Base-by-base conservation (phyloP, 371 early-diverging fungal genomes). In the Chytridiales sp. region DNA sequence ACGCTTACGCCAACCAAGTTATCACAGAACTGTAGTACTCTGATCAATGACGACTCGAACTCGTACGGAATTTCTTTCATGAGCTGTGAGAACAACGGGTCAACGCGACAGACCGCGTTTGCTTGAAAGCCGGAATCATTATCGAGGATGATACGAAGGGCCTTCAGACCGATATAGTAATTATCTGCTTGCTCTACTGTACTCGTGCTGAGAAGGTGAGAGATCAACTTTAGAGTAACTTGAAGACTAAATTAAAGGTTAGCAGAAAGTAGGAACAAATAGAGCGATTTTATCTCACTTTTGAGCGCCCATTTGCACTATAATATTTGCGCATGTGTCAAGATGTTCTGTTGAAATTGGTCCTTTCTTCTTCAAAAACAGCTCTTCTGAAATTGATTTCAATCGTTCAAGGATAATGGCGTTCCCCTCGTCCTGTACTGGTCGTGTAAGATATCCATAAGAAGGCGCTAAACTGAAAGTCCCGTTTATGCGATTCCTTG, bases 271-370 rank as follows among this genome's bases (percentile, higher is more conserved):
- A 43, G 34, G 9, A 1, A 38, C 3, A 30, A 3, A 47, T 9
- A 49, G 39, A 49, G 1, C 9, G 15, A 43, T 4, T 22, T 27
- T 15, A 13, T 24, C 61, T 40, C 42, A 67, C 66, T 67, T 64
- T 38, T 77, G 78, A 8, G 71, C 72, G 1, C 67, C 71, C 64
- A 77, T 77, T 53, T 77, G 78, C n/a, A 75, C 64, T 11, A 71
- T 44, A 61, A 77, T 70, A 8, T 66, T 70, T 1, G 59, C 68
- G 47, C 66, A 65, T 4, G 56, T 63, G 38, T 77, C 76, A 31
- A 75, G 39, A 47, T 64, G 48, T 13, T 77, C 73, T 17, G 50
- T 36, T 9, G 57, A 31, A 38, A 74, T 57, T 21, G 65, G 34
- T 4, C 64, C 59, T 46, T 64, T 70, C 24, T 70, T 44, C 13